Base-by-base conservation (phyloP, 2,329 filamentous ascomycete species). In the Colletotrichum sp. region DNA sequence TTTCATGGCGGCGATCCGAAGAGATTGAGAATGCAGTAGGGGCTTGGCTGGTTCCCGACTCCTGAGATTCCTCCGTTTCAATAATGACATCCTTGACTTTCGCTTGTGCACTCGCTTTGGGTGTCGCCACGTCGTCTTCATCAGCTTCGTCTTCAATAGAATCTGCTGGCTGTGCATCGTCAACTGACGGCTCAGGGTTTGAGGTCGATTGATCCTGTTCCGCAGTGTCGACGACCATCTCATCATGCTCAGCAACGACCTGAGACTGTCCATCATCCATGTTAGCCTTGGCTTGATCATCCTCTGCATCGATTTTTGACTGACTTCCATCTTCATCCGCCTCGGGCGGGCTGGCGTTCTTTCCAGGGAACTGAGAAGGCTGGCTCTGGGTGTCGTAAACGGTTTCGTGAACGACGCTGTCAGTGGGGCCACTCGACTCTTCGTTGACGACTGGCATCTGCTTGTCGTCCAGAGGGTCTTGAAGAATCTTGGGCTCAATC, bases 401-500 rank as follows among this genome's bases (percentile, higher is more conserved):
- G 24, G 80, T 81, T 15, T 81, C 80, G 13, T 79, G 76, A 34
- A 80, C 63, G 8, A 80, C 68, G 57, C 79, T 81, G 26, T 80
- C 80, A 18, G 77, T 74, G 9, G 60, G 65, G 30, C 34, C 49
- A 32, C 72, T 72, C 30, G 79, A 75, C 26, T 78, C 71, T 24
- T 70, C 64, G 77, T 81, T 81, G 77, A 78, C 78, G 74, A 80
- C 77, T 66, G 21, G 12, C 13, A 34, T 60, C 32, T 44, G 81
- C 78, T 76, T 80, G 75, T 71, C 83, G 78, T 64, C 78, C 39
- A 72, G 70, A 60, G 79, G 75, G 6, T 82, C 83, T 71, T 88
- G 89, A 18, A 95, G 82, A 76, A 96, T 85, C 79, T 92, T 93
- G 2, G 93, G 90, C 52, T 95, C 93, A 49, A 92, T 89, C 81